Evolutionary conservation across 768 basidiomycete species (phyloP).

Genomic region (Trametes coccinea): DNA sequence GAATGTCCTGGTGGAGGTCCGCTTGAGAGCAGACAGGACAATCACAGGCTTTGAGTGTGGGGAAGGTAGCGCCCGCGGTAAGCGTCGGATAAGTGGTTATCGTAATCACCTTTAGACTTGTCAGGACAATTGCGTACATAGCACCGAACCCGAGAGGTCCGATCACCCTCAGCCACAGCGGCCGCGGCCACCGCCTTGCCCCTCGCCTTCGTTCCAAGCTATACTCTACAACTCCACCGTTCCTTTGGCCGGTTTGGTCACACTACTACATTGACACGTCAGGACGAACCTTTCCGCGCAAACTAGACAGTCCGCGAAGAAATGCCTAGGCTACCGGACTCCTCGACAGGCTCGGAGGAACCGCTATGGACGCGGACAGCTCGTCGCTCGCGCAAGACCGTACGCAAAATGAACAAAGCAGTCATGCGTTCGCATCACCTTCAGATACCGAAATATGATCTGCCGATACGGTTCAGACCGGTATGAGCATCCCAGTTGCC

Average conservation of each 20-base stretch:
- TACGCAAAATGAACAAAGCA: slow-evolving; percentile 50
- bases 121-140: background rate
- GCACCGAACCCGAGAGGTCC: background rate
- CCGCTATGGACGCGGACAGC: slow-evolving; percentile 26
- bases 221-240: background rate
- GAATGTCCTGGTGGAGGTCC: background rate
- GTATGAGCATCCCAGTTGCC: slow-evolving; percentile 37
- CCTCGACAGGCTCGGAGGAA: slow-evolving; percentile 9
- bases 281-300: too few species aligned
- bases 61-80: background rate
- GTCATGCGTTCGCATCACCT: slow-evolving; percentile 74
- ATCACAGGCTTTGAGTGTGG: background rate
- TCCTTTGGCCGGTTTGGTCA: background rate
- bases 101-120: background rate
- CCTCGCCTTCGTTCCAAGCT: background rate
- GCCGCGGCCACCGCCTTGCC: slow-evolving; percentile 2
- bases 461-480: slow-evolving; percentile 73
- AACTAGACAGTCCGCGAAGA: background rate
- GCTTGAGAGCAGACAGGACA: too few species aligned
- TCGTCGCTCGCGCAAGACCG: slow-evolving; percentile 36
- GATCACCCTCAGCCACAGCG: slow-evolving; percentile 10
- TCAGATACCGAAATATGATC: slow-evolving; percentile 62
- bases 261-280: background rate
- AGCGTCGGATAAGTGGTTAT: background rate
- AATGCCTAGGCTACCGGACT: slow-evolving; percentile 22